These are phyloP conservation scores for Exophiala viscosa DNA, from an alignment of 2,329 filamentous ascomycete genomes.

Conservation along the genomic window DNA sequence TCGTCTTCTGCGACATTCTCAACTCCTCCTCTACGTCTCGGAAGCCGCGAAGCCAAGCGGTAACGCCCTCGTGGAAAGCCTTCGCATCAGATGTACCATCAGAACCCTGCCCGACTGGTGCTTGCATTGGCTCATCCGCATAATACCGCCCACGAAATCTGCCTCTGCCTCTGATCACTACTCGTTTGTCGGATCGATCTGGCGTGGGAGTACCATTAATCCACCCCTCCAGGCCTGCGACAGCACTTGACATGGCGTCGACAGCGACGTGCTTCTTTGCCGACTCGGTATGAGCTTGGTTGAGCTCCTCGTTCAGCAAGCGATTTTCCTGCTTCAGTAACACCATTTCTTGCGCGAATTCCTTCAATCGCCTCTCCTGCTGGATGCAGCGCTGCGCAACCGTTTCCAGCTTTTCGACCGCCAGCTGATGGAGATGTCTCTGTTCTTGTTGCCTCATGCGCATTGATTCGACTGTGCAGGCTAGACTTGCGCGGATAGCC, in stretches of 20 bases:
- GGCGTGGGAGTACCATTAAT: conserved; percentile 25
- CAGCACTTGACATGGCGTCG: conserved; percentile 29
- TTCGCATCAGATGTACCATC: conserved; percentile 17
- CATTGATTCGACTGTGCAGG: conserved; percentile 25
- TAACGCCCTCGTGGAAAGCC: conserved; percentile 36
- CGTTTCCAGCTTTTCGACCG: conserved; percentile 26
- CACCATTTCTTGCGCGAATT: conserved; percentile 20
- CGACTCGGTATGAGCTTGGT: conserved; percentile 14
- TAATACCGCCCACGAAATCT: conserved; percentile 29
- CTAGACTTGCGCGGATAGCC: conserved; percentile 13
- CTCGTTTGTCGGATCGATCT: conserved; percentile 8
- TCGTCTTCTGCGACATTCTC: conserved; percentile 3
- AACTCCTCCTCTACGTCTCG: conserved; percentile 42
- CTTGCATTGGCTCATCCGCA: conserved; percentile 19
- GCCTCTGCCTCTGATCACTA: conserved; percentile 27
- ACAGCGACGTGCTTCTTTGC: conserved; percentile 25
- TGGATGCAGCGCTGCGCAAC: conserved; percentile 25
- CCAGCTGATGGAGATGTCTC: conserved; percentile 25
- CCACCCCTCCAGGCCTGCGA: conserved; percentile 29
- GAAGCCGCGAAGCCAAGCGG: conserved; percentile 43
- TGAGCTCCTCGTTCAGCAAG: conserved; percentile 11
- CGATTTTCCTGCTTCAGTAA: conserved; percentile 19
- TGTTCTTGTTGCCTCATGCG: conserved; percentile 29
- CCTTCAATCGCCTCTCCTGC: conserved; percentile 21
- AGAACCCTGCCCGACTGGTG: neutral